Evolutionary conservation across 208 protist species (phyloP).

Genomic region (Trypanosoma grayi): DNA sequence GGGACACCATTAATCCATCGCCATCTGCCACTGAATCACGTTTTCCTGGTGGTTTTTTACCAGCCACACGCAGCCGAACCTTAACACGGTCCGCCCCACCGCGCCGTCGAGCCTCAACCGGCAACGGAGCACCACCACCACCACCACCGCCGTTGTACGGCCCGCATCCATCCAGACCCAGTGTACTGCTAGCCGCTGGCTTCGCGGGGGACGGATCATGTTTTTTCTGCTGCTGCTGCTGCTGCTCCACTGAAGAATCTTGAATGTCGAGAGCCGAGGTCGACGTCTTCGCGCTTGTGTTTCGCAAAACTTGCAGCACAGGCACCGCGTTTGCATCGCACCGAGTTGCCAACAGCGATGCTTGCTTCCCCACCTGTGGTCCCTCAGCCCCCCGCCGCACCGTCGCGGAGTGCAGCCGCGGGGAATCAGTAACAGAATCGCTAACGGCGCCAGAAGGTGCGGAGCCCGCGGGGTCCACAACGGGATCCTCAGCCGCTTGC

Average conservation of each 20-base stretch:
- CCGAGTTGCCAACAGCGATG: not conserved
- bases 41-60: constrained; percentile 9
- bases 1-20: not conserved
- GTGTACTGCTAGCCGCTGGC: too few species aligned
- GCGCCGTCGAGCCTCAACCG: constrained; percentile 9
- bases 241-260: too few species aligned
- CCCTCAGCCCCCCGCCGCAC: not conserved
- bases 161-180: too few species aligned
- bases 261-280: too few species aligned
- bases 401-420: not conserved
- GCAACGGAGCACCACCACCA: not conserved
- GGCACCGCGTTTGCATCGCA: not conserved
- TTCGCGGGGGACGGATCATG: too few species aligned
- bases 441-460: not conserved
- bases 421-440: not conserved
- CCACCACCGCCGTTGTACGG: not conserved
- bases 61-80: constrained; percentile 16
- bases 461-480: not conserved
- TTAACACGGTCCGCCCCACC: too few species aligned
- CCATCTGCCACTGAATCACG: not conserved
- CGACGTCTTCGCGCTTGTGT: not conserved
- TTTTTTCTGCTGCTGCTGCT: too few species aligned
- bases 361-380: not conserved
- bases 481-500: too few species aligned
- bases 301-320: not conserved